Percentiles rank a stretch among this genome's conserved stretches.
These are phyloP conservation scores for Penicillium fimorum DNA, from an alignment of 495 filamentous ascomycete species.

Conservation along the genomic window DNA sequence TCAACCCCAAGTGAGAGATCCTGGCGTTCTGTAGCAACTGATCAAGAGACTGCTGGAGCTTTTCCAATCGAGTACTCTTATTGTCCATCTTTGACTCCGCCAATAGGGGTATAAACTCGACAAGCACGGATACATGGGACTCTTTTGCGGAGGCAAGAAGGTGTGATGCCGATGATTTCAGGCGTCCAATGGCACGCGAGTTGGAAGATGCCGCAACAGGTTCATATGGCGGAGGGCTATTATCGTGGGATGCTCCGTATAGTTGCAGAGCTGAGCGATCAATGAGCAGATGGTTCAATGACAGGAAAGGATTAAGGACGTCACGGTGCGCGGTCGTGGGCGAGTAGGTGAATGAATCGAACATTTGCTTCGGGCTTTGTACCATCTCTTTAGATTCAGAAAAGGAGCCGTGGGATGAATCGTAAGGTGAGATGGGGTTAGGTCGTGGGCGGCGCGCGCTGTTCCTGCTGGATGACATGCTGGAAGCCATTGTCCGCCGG, in stretches of 20 bases:
- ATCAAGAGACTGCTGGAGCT: constrained; percentile 43
- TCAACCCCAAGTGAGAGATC: constrained; percentile 57
- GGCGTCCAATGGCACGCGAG: constrained; percentile 47
- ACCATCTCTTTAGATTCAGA: constrained; percentile 37
- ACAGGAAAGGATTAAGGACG: constrained; percentile 18
- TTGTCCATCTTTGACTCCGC: constrained; percentile 32
- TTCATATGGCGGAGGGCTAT: constrained; percentile 49
- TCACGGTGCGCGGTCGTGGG: constrained; percentile 26
- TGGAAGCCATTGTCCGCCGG: constrained; percentile 51
- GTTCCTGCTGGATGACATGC: constrained; percentile 38
- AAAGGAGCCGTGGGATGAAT: constrained; percentile 27
- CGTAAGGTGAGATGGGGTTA: constrained; percentile 27
- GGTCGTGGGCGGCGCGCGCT: constrained; percentile 29
- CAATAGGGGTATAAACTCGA: constrained; percentile 49
- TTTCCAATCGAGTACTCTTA: constrained; percentile 36
- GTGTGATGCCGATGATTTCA: constrained; percentile 42
- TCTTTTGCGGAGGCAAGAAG: constrained; percentile 38
- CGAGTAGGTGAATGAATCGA: constrained; percentile 20
- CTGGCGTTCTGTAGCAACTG: constrained; percentile 53
- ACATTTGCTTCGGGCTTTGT: constrained; percentile 25
- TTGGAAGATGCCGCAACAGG: constrained; percentile 45
- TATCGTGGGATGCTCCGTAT: constrained; percentile 42
- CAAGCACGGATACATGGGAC: constrained; percentile 41
- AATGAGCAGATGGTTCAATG: constrained; percentile 37
- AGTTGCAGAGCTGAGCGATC: constrained; percentile 45